These are phyloP conservation scores for Nicotiana knightiana DNA, from an alignment of 257 asterid genomes.

Conservation along the genomic window DNA sequence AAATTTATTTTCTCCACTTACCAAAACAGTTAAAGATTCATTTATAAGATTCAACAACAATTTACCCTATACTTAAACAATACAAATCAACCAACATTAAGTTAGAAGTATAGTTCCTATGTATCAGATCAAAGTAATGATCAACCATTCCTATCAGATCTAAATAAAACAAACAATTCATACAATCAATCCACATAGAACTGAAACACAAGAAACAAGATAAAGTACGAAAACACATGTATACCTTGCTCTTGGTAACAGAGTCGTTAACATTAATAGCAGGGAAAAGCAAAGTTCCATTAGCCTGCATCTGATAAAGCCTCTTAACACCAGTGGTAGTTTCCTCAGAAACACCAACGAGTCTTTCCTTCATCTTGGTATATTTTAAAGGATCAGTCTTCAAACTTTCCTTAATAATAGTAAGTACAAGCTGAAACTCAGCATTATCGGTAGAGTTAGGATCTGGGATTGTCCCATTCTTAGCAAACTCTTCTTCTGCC, in stretches of 20 bases:
- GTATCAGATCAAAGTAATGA: background rate
- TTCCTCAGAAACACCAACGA: slow-evolving; percentile 91
- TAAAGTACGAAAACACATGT: too few species aligned
- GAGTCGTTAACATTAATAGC: slow-evolving; percentile 85
- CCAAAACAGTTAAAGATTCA: background rate
- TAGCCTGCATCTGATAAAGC: slow-evolving; percentile 82
- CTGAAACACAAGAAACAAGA: background rate
- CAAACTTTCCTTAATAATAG: slow-evolving; percentile 59
- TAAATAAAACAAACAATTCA: background rate
- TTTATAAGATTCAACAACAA: background rate
- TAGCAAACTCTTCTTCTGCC: slow-evolving; percentile 70
- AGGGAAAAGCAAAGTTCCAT: slow-evolving; percentile 67
- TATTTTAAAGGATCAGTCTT: slow-evolving; percentile 62
- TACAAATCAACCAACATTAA: background rate
- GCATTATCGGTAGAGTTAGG: slow-evolving; percentile 69
- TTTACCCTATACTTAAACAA: background rate
- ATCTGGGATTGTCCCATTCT: slow-evolving; percentile 57
- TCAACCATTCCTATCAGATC: slow-evolving; percentile 1
- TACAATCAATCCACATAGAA: background rate
- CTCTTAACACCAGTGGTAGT: slow-evolving; percentile 95
- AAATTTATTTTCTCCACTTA: background rate
- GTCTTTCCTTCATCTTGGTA: slow-evolving; percentile 69
- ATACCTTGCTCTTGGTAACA: slow-evolving; percentile 95
- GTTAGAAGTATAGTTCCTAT: background rate
- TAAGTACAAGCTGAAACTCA: slow-evolving; percentile 75